Base-by-base conservation (phyloP, 2,329 filamentous ascomycete genomes). In the Aspergillus cejpii region DNA sequence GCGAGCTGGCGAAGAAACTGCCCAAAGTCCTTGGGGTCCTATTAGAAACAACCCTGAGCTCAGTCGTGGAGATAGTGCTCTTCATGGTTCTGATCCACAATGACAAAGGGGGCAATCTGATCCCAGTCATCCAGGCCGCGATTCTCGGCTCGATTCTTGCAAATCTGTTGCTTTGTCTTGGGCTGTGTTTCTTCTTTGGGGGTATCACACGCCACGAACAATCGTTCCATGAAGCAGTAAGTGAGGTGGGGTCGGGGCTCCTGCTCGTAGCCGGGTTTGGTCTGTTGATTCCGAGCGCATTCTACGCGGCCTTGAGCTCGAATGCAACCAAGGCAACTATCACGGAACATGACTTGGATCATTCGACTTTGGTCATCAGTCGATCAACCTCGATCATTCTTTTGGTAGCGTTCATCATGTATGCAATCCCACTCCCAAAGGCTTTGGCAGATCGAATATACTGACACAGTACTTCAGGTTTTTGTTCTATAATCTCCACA, bases 91-190 rank as follows among this genome's bases (percentile, higher is more conserved):
- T 94, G 36, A 74, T 92, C 37, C 67, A 70, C 48, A 75, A 70
- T 72, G 63, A 81, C 24, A 58, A 65, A 15, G 56, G 63, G 8
- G 69, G 69, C n/a, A 60, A 65, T 33, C 49, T 68, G 23, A 68
- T 84, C 48, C 74, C 76, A n/a, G 85, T 92, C 54, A 87, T 94
- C 55, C 80, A 87, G 60, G 86, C 86, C 42, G 87, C 88, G 20
- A 90, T 94, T 44, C 70, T 94, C 0, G 87, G 88, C 27, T 91
- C 86, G 0, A 85, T 94, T 36, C 66, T 94, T 26, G 87, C 88
- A 10, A 94, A 88, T 24, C 77, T 92, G 68, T 69, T 94, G 36
- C 73, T 94, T 1, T 94, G 87, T 55, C 68, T 94, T 20, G 88
- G 88, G 0, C 60, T 83, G 41, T 92, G 87, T 63, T 94, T 94